Evolutionary conservation across 139 green algal species (phyloP), one percentile per base, ranked within the genome.

Genomic region (Chlorella ohadii): DNA sequence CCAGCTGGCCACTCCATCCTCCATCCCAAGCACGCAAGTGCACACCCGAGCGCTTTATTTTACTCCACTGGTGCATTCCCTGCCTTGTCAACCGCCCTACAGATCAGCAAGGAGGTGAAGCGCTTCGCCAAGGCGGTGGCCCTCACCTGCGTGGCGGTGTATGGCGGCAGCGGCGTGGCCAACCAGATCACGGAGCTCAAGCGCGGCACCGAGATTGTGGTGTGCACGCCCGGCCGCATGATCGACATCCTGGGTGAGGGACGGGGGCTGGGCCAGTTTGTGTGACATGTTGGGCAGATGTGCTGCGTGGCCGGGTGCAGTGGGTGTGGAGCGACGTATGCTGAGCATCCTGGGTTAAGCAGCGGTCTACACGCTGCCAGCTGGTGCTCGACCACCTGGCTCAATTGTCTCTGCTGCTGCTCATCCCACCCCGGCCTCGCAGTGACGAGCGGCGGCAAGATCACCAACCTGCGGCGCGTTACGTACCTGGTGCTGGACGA

Each of bases 401-500:
- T n/a, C n/a, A n/a, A n/a, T n/a, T n/a, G n/a, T n/a, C n/a, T n/a
- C n/a, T n/a, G n/a, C n/a, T n/a, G n/a, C 39, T 31, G 17, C n/a
- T n/a, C n/a, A n/a, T 20, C 36, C 44, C 72, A 1, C 59, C 20
- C 39, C 38, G 19, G 20, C 38, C 22, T 33, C 38, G 51, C 76
- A 72, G 94, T 93, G 36, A 98, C 94, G 28, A 87, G 85, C 78
- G 86, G 74, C 64, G 94, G 96, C 81, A 96, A 96, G 83, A 98
- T 99, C 87, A 99, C 97, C 63, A 99, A 99, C 89, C 73, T 98
- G 82, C 87, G 92, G 56, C 90, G 97, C 6, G 96, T 99, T 34
- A 99, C 96, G 0, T 99, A 97, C 88, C 86, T 99, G 56, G 97
- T 99, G 22, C 83, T 99, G 87, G 97, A 99, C 79, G 97, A 99